Percentiles rank a stretch among this genome's conserved stretches.
Evolutionary conservation across 2,329 filamentous ascomycete genomes (phyloP).

Genomic region (Calonectria pseudoreteaudii): DNA sequence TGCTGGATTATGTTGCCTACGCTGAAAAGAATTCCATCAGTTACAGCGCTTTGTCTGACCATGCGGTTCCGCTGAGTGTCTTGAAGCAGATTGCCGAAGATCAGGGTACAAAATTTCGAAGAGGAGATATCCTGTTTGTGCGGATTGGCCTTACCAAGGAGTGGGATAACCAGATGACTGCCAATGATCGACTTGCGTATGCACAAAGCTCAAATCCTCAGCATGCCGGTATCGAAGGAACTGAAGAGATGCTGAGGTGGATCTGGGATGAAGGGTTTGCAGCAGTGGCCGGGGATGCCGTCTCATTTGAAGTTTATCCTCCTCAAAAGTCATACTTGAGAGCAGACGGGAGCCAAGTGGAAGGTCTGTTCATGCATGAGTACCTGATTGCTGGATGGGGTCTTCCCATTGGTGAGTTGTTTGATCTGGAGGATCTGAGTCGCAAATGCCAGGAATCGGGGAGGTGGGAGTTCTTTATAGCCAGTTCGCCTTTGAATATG

Average conservation of each 20-base stretch:
- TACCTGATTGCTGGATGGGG: conserved; percentile 61
- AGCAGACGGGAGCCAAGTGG: conserved; percentile 18
- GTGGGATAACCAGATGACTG: conserved; percentile 44
- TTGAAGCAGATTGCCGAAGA: conserved; percentile 12
- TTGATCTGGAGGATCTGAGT: conserved; percentile 46
- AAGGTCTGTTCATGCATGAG: conserved; percentile 54
- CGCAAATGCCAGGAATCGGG: conserved; percentile 64
- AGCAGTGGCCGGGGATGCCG: conserved; percentile 67
- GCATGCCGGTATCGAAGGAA: conserved; percentile 60
- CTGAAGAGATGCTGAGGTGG: conserved; percentile 62
- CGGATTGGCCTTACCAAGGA: conserved; percentile 43
- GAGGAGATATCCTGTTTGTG: conserved; percentile 21
- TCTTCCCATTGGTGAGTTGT: conserved; percentile 51
- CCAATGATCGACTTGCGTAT: conserved; percentile 62
- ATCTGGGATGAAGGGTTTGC: conserved; percentile 67
- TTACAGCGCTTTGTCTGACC: conserved; percentile 17
- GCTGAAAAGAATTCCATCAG: conserved; percentile 11
- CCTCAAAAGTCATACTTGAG: conserved; percentile 47
- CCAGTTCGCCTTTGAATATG: conserved; percentile 59
- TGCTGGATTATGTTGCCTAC: conserved; percentile 22
- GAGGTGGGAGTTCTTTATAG: conserved; percentile 61
- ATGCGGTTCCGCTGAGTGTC: conserved; percentile 8
- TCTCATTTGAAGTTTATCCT: conserved; percentile 62
- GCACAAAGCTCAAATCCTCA: conserved; percentile 45
- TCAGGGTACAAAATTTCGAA: conserved; percentile 6